phyloP scores from a whole-genome alignment of 345 rosid species.

The Lepidium aucheri region DNA sequence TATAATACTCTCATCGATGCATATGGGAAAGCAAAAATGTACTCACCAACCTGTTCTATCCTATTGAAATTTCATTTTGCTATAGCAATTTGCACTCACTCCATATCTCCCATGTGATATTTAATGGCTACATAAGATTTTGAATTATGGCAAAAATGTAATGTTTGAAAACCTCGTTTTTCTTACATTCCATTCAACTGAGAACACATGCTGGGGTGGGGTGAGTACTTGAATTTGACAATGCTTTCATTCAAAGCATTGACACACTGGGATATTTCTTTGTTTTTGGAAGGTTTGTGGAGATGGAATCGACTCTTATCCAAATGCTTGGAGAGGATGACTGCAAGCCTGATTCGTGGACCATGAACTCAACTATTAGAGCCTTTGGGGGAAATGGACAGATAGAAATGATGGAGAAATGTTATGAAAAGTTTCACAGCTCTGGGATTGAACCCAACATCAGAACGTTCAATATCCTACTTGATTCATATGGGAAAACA shows the following conservation, averaged over 20 bases:
- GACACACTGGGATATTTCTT: neutral
- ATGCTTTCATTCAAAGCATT: neutral
- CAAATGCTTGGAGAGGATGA: constrained; percentile 61
- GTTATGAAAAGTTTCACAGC: constrained; percentile 88
- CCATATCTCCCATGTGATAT: neutral
- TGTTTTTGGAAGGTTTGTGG: constrained; percentile 57
- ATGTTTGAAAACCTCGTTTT: neutral
- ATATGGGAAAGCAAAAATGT: constrained; percentile 80
- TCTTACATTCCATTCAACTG: neutral
- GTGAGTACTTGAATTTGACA: constrained; percentile 2
- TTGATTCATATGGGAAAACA: constrained; percentile 80
- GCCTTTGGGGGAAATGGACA: constrained; percentile 85
- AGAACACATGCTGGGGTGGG: neutral
- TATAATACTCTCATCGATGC: constrained; percentile 86
- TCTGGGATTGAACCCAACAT: constrained; percentile 87
- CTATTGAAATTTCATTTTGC: neutral
- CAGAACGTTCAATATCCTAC: constrained; percentile 76
- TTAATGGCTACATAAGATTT: neutral
- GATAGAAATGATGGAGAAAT: constrained; percentile 77
- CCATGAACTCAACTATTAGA: constrained; percentile 84
- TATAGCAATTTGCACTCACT: neutral
- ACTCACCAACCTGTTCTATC: neutral
- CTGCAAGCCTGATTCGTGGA: constrained; percentile 87
- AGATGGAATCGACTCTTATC: constrained; percentile 78
- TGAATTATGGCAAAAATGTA: neutral